A percentile compares a stretch with the other conserved stretches of the same genome.
phyloP scores from a whole-genome alignment of 2,329 filamentous ascomycete genomes.

The Colletotrichum costaricense region DNA sequence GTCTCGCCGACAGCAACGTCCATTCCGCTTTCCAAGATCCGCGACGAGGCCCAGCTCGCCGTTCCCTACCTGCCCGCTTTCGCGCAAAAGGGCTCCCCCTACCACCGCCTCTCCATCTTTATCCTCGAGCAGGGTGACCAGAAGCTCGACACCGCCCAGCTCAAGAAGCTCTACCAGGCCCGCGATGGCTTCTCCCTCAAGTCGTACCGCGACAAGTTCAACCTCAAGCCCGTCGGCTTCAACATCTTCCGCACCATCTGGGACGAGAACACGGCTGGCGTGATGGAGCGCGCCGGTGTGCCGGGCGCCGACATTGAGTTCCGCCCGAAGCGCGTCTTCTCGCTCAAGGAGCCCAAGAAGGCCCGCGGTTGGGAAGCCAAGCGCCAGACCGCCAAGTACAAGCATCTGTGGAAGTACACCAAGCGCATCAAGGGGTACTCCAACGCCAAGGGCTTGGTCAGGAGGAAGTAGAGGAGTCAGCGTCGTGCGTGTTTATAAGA shows the following conservation, averaged over 20 bases:
- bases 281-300: conserved; percentile 85
- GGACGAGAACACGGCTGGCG: conserved; percentile 87
- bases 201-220: conserved; percentile 77
- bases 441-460: conserved; percentile 54
- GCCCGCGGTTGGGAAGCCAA: conserved; percentile 75
- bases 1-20: conserved; percentile 64
- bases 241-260: conserved; percentile 89
- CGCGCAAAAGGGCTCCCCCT: conserved; percentile 89
- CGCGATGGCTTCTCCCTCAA: conserved; percentile 75
- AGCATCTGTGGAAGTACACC: conserved; percentile 73
- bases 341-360: conserved; percentile 71
- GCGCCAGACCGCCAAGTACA: conserved; percentile 73
- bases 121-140: conserved; percentile 81
- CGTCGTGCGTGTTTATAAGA: neutral
- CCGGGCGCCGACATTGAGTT: conserved; percentile 86
- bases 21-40: conserved; percentile 73
- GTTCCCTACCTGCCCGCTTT: conserved; percentile 87
- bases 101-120: conserved; percentile 88
- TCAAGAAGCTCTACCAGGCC: conserved; percentile 62
- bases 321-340: conserved; percentile 80
- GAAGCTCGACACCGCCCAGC: conserved; percentile 66
- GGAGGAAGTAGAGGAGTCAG: conserved; percentile 39
- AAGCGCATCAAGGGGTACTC: conserved; percentile 64
- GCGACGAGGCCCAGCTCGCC: conserved; percentile 73
- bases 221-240: conserved; percentile 80